Evolutionary conservation across 2,329 filamentous ascomycete genomes (phyloP).

Genomic region (Verticillium albo-atrum): DNA sequence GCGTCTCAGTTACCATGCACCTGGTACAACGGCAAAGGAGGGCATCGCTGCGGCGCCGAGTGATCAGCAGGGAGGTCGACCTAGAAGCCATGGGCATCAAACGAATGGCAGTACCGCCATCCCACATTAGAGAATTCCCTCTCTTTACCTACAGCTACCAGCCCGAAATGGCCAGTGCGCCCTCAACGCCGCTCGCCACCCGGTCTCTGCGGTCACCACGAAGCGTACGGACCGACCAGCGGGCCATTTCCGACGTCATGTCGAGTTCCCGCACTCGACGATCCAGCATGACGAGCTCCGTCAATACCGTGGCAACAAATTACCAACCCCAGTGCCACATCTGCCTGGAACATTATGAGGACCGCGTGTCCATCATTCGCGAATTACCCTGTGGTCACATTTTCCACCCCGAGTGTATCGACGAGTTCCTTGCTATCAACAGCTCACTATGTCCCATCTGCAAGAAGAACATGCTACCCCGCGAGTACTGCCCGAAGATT

Average conservation of each 20-base stretch:
- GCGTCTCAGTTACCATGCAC: constrained; percentile 71
- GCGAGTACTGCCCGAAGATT: constrained; percentile 61
- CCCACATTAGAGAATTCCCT: constrained; percentile 69
- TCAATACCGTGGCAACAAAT: constrained; percentile 43
- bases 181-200: constrained; percentile 31
- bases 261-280: constrained; percentile 28
- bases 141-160: constrained; percentile 70
- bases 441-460: constrained; percentile 90
- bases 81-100: constrained; percentile 84
- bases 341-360: constrained; percentile 76
- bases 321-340: constrained; percentile 86
- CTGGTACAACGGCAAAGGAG: constrained; percentile 69
- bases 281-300: constrained; percentile 26
- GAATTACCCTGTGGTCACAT: constrained; percentile 89
- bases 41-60: constrained; percentile 61
- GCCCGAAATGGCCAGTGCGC: constrained; percentile 31
- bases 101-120: constrained; percentile 68
- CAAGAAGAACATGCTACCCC: constrained; percentile 75
- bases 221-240: constrained; percentile 9
- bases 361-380: constrained; percentile 67
- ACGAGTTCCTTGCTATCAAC: constrained; percentile 71
- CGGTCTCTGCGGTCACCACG: constrained; percentile 20
- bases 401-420: constrained; percentile 89
- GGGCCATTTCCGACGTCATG: constrained; percentile 6
- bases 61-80: constrained; percentile 76